Percentiles rank a stretch among this genome's conserved stretches.
Evolutionary conservation across 2,329 filamentous ascomycete species (phyloP).

Genomic region (Aquanectria penicillioides): DNA sequence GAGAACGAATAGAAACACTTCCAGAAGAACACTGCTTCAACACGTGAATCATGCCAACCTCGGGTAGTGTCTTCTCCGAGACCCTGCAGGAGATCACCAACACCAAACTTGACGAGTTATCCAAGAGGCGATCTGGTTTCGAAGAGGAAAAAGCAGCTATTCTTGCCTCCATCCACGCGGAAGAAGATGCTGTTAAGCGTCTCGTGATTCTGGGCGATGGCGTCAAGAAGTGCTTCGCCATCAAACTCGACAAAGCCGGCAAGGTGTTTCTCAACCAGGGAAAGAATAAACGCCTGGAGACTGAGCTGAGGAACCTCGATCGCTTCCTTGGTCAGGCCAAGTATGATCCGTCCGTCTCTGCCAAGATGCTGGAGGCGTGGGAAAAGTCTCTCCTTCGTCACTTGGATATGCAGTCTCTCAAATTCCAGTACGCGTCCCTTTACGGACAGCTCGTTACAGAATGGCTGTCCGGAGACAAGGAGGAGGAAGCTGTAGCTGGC

Average conservation of each 20-base stretch:
- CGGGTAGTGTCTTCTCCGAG: conserved; percentile 52
- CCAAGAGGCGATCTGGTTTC: conserved; percentile 51
- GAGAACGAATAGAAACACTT: not conserved
- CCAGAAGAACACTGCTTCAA: not conserved
- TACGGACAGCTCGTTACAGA: conserved; percentile 60
- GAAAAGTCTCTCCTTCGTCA: conserved; percentile 49
- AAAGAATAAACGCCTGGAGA: conserved; percentile 41
- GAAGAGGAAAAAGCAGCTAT: conserved; percentile 47
- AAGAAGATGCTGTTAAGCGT: conserved; percentile 43
- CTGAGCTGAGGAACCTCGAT: conserved; percentile 51
- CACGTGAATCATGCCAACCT: conserved; percentile 35
- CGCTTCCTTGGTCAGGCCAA: conserved; percentile 52
- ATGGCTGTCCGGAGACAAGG: conserved; percentile 51
- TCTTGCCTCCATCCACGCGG: conserved; percentile 40
- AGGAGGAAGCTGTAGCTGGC: conserved; percentile 14
- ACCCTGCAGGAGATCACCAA: conserved; percentile 56
- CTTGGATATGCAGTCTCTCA: conserved; percentile 53
- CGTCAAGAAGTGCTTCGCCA: conserved; percentile 48
- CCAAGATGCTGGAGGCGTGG: conserved; percentile 45
- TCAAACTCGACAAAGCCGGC: conserved; percentile 43
- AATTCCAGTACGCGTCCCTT: conserved; percentile 55
- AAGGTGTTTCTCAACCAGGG: conserved; percentile 37
- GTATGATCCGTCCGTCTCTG: conserved; percentile 54
- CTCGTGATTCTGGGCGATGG: conserved; percentile 47
- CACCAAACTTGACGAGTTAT: conserved; percentile 55